Evolutionary conservation across 345 rosid species (phyloP).

Genomic region (Salix purpurea): DNA sequence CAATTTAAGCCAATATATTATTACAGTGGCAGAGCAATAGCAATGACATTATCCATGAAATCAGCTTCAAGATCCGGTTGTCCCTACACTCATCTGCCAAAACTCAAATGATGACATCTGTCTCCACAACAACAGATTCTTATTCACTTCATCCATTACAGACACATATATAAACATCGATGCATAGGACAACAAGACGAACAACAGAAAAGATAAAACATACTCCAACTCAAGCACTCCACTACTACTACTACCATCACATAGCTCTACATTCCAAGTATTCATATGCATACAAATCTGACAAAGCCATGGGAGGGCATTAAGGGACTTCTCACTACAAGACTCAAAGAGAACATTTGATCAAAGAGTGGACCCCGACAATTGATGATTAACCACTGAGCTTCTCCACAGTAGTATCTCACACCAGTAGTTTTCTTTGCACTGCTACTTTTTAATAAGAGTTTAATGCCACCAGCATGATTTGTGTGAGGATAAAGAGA

Average conservation of each 20-base stretch:
- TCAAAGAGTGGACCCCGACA: conserved; percentile 1
- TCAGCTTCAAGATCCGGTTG: not conserved
- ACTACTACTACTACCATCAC: not conserved
- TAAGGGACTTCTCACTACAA: not conserved
- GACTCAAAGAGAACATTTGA: not conserved
- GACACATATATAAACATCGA: not conserved
- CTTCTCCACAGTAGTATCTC: not conserved
- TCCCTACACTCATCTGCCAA: conserved; percentile 7
- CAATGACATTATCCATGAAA: not conserved
- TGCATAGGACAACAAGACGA: not conserved
- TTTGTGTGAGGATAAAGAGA: conserved; percentile 11
- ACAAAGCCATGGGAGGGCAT: not conserved
- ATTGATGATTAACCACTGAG: not conserved
- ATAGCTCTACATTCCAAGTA: not conserved
- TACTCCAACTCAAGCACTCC: not conserved
- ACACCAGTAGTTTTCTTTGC: conserved; percentile 7
- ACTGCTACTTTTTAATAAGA: conserved; percentile 5
- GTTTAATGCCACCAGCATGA: conserved; percentile 23
- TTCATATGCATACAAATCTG: not conserved
- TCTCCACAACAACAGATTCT: not conserved
- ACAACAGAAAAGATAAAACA: not conserved
- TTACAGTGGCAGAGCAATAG: not conserved
- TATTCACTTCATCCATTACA: conserved; percentile 3
- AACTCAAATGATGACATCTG: not conserved
- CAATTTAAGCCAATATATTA: not conserved